Base-by-base conservation (phyloP, 106 monocot genomes). In the Platanthera zijinensis region DNA sequence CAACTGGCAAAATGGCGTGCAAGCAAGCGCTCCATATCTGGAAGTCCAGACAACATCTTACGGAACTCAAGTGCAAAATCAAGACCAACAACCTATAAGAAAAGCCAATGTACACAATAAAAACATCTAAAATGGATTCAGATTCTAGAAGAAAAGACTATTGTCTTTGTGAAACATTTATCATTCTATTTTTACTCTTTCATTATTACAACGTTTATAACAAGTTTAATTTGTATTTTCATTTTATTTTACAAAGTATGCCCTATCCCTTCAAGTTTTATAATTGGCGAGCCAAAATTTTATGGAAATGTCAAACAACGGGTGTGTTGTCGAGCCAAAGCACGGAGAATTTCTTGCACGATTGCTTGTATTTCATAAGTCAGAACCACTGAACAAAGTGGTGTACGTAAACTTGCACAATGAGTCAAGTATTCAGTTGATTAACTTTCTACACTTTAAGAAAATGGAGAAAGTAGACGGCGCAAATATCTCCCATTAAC, bases 11-110 rank as follows among this genome's bases (percentile, higher is more conserved):
- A 99, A 72, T 94, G 84, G 22, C 94, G 91, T 63, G 97, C 77
- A 57, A 99, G 85, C 69, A 99, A 79, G 12, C 97, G 93, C 74
- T 99, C 97, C 91, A 99, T 91, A 79, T 99, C 97, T 52, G 94
- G 87, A 79, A 99, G 91, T 73, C 81, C 82, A 45, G 83, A 80
- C 51, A 99, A 13, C 30, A 84, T 88, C 78, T 94, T 94, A 50
- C 97, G 79, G 72, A 94, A 99, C 78, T 93, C 81, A 48, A 88
- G 54, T 67, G 85, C 89, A 79, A 62, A 76, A 21, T 74, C 49
- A 52, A 82, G 76, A 32, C 85, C 87, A 80, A 49, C 69, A 57
- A 76, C 86, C 87, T 93, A 51, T 51, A 50, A 72, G 18, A 48
- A 49, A 70, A 77, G 48, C 14, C 8, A 71, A 15, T 48, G 17